phyloP scores from a whole-genome alignment of 2,329 filamentous ascomycete species.

The Clarireedia monteithiana region DNA sequence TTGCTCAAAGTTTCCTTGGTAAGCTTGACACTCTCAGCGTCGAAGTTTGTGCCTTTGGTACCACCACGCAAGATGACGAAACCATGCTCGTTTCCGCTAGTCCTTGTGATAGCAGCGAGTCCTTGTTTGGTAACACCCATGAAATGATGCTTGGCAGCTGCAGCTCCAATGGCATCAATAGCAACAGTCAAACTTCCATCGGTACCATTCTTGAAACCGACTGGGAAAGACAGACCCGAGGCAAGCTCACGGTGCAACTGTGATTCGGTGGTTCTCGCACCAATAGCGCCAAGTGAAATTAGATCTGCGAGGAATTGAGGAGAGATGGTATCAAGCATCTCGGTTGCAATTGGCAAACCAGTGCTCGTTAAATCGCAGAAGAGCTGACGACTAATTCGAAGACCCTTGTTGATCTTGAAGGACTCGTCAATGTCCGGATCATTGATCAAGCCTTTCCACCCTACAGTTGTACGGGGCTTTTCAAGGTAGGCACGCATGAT shows the following conservation, averaged over 20 bases:
- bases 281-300: constrained; percentile 91
- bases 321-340: constrained; percentile 98
- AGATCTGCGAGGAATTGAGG: constrained; percentile 96
- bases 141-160: constrained; percentile 86
- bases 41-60: constrained; percentile 87
- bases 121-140: constrained; percentile 98
- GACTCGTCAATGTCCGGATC: constrained; percentile 96
- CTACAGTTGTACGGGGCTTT: constrained; percentile 95
- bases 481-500: constrained; percentile 99
- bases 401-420: constrained; percentile 98
- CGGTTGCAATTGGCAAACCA: constrained; percentile 91
- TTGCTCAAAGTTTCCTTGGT: constrained; percentile 71
- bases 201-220: constrained; percentile 99
- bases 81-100: constrained; percentile 89
- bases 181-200: constrained; percentile 86
- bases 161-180: constrained; percentile 90
- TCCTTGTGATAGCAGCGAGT: constrained; percentile 88
- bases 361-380: constrained; percentile 81
- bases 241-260: constrained; percentile 95
- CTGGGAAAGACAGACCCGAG: constrained; percentile 90
- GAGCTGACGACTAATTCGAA: constrained; percentile 84
- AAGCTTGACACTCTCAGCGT: constrained; percentile 71
- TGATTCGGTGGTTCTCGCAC: constrained; percentile 90
- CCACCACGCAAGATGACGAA: constrained; percentile 95
- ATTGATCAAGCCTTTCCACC: constrained; percentile 99